phyloP scores from a whole-genome alignment of 352 stramenopile genomes.

The Peronospora belbahrii region DNA sequence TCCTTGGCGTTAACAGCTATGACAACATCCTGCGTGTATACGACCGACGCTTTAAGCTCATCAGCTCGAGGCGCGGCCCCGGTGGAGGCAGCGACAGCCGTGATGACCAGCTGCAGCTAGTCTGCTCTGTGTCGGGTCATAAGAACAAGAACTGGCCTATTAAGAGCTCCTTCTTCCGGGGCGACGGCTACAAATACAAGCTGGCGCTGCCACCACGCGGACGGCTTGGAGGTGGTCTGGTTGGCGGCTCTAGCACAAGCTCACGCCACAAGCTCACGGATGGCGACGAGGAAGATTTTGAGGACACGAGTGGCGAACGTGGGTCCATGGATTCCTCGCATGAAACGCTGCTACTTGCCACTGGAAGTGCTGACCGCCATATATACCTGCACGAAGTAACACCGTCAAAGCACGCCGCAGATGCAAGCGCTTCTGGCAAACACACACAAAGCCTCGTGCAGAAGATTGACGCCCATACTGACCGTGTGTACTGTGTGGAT shows the following conservation, averaged over 20 bases:
- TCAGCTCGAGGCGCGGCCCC: slow-evolving; percentile 36
- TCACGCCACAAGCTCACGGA: slow-evolving; percentile 71
- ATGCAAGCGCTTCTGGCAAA: slow-evolving; percentile 17
- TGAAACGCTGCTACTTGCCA: slow-evolving; percentile 76
- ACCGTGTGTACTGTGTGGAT: slow-evolving; percentile 86
- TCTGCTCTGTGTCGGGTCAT: slow-evolving; percentile 73
- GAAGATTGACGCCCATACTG: slow-evolving; percentile 80
- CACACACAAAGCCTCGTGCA: slow-evolving; percentile 60
- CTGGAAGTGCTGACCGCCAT: slow-evolving; percentile 79
- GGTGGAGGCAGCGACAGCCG: slow-evolving; percentile 28
- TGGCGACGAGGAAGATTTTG: slow-evolving; percentile 66
- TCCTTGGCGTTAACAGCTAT: slow-evolving; percentile 83
- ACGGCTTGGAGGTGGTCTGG: slow-evolving; percentile 13
- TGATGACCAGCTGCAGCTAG: slow-evolving; percentile 72
- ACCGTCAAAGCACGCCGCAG: slow-evolving; percentile 37
- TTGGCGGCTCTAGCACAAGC: slow-evolving; percentile 16
- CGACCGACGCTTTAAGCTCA: slow-evolving; percentile 74
- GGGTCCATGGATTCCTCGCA: slow-evolving; percentile 34
- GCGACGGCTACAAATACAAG: slow-evolving; percentile 85
- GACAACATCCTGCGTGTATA: slow-evolving; percentile 87
- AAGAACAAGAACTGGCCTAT: slow-evolving; percentile 91
- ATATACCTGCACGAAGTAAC: slow-evolving; percentile 86
- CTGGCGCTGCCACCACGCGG: slow-evolving; percentile 42
- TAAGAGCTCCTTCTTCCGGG: slow-evolving; percentile 85
- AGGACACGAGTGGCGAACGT: slow-evolving; percentile 34